These are phyloP conservation scores for Alternaria atra DNA, from an alignment of 2,329 filamentous ascomycete genomes.

Conservation along the genomic window DNA sequence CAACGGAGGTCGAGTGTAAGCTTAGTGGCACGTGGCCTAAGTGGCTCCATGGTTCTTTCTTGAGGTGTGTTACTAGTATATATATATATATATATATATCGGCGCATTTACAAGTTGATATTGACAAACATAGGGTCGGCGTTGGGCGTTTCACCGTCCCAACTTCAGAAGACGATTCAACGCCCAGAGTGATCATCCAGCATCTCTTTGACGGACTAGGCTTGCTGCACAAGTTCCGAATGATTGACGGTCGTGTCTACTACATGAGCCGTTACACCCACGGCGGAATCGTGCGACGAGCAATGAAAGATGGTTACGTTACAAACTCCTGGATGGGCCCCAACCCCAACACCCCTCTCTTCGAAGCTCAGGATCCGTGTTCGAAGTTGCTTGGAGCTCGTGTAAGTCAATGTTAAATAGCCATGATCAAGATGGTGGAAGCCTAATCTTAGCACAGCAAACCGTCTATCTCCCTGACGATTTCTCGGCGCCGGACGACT, in stretches of 20 bases:
- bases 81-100: background rate
- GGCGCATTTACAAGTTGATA: background rate
- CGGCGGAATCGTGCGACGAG: background rate
- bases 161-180: background rate
- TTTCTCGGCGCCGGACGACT: background rate
- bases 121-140: background rate
- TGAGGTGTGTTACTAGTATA: background rate
- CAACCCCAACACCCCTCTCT: slow-evolving; percentile 2
- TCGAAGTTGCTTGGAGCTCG: slow-evolving; percentile 1
- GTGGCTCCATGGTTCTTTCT: slow-evolving; percentile 6
- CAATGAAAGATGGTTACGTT: slow-evolving; percentile 1
- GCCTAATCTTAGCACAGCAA: background rate
- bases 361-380: slow-evolving; percentile 2
- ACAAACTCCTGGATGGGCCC: background rate
- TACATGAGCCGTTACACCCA: slow-evolving; percentile 5
- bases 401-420: background rate
- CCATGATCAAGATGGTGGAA: too few species aligned
- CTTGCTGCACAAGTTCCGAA: slow-evolving; percentile 1
- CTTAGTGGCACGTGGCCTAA: background rate
- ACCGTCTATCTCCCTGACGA: background rate
- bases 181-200: background rate
- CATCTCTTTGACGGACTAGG: slow-evolving; percentile 2
- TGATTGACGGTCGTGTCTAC: slow-evolving; percentile 4
- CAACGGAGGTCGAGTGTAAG: background rate
- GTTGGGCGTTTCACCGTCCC: slow-evolving; percentile 6